Conservation (phyloP, 2,329 filamentous ascomycete species). For the Graphilbum fragrans region DNA sequence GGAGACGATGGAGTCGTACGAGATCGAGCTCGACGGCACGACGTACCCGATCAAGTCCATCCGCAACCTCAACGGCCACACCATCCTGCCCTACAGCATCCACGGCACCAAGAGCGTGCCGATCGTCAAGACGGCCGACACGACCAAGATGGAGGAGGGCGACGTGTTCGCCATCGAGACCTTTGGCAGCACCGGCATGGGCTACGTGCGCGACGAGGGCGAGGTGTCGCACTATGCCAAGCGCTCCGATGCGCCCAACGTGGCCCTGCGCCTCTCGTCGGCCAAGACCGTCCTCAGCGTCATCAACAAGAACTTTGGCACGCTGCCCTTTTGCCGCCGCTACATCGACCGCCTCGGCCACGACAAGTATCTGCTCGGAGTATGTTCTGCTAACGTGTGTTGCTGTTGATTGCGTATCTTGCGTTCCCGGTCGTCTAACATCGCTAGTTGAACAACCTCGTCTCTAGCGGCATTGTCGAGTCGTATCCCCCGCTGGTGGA, state of each 20-base stretch:
- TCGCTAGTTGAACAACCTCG: slow-evolving; percentile 67
- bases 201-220: slow-evolving; percentile 76
- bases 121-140: slow-evolving; percentile 78
- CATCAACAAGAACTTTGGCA: slow-evolving; percentile 95
- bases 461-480: slow-evolving; percentile 73
- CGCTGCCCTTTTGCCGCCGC: slow-evolving; percentile 77
- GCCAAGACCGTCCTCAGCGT: slow-evolving; percentile 76
- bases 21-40: slow-evolving; percentile 69
- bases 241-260: slow-evolving; percentile 58
- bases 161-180: slow-evolving; percentile 95
- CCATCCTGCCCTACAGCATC: slow-evolving; percentile 79
- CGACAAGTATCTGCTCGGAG: slow-evolving; percentile 85
- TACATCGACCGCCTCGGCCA: slow-evolving; percentile 89
- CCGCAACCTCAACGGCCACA: slow-evolving; percentile 80
- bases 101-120: slow-evolving; percentile 90
- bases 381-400: too few species aligned
- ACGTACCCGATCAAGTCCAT: slow-evolving; percentile 76
- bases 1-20: slow-evolving; percentile 88
- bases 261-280: slow-evolving; percentile 64
- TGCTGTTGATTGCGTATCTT: neutral
- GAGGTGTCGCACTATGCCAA: slow-evolving; percentile 86
- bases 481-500: slow-evolving; percentile 82
- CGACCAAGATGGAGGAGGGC: slow-evolving; percentile 95
- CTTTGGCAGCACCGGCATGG: slow-evolving; percentile 86
- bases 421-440: neutral